These are phyloP conservation scores for Baorangia bicolor DNA, from an alignment of 768 basidiomycete species.

Conservation along the genomic window DNA sequence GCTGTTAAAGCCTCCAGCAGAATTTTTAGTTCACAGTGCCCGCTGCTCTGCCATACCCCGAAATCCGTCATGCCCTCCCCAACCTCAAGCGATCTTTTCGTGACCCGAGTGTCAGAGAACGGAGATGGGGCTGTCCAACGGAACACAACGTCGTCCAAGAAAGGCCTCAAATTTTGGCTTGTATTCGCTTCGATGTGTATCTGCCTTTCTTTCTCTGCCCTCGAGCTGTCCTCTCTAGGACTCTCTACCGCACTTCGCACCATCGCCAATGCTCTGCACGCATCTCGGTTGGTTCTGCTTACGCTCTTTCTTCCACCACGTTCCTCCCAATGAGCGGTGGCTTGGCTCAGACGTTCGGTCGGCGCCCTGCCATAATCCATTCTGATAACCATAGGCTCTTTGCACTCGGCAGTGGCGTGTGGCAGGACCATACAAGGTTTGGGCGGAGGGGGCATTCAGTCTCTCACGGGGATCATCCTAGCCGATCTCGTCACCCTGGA, in stretches of 20 bases:
- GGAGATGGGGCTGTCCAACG: neutral
- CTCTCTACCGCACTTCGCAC: conserved; percentile 44
- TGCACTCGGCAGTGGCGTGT: conserved; percentile 41
- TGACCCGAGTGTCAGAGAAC: neutral
- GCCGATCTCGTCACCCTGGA: conserved; percentile 46
- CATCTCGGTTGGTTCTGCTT: conserved; percentile 42
- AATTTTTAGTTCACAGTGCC: no score
- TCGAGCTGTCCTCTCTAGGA: conserved; percentile 32
- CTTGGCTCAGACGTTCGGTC: conserved; percentile 41
- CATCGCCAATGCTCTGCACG: conserved; percentile 38
- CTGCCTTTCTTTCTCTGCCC: conserved; percentile 31
- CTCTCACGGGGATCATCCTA: conserved; percentile 41
- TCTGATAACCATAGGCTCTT: conserved; percentile 36
- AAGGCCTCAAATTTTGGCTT: conserved; percentile 29
- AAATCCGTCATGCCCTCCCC: neutral
- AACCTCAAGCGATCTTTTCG: neutral
- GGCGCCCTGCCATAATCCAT: conserved; percentile 35
- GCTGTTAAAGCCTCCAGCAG: no score
- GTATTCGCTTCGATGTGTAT: conserved; percentile 30
- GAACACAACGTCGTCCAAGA: neutral
- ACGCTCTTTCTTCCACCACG: conserved; percentile 40
- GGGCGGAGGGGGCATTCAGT: conserved; percentile 40
- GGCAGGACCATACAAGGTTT: conserved; percentile 41
- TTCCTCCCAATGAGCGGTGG: conserved; percentile 41
- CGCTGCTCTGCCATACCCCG: no score